Evolutionary conservation across 2,329 filamentous ascomycete genomes (phyloP).

Genomic region (Epichloe elymi): DNA sequence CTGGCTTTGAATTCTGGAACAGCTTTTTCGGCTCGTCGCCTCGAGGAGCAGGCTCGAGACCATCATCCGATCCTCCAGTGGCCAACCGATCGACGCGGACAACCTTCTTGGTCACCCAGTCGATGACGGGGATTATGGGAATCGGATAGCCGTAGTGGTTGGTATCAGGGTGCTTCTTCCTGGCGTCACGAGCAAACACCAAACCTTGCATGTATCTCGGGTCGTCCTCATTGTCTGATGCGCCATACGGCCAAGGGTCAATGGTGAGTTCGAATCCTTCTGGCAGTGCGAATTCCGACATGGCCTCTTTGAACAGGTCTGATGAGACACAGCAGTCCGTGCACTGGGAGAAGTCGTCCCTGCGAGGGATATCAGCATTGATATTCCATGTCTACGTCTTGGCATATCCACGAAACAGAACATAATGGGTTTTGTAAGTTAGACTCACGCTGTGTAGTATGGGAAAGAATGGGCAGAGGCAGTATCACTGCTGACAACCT

Average conservation of each 20-base stretch:
- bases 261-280: slow-evolving; percentile 29
- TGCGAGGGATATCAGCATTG: slow-evolving; percentile 6
- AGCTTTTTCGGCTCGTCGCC: slow-evolving; percentile 29
- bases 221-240: slow-evolving; percentile 25
- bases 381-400: neutral
- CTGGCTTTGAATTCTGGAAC: slow-evolving; percentile 26
- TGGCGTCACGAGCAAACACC: slow-evolving; percentile 31
- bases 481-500: slow-evolving; percentile 15
- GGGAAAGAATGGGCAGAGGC: slow-evolving; percentile 21
- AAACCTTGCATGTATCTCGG: slow-evolving; percentile 36
- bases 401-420: neutral
- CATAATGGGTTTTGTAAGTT: neutral
- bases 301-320: slow-evolving; percentile 31
- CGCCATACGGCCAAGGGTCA: slow-evolving; percentile 56
- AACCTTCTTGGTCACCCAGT: slow-evolving; percentile 39
- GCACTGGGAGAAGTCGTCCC: slow-evolving; percentile 27
- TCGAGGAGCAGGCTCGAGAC: slow-evolving; percentile 22
- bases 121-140: slow-evolving; percentile 46
- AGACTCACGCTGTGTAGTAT: slow-evolving; percentile 14
- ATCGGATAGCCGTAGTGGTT: slow-evolving; percentile 52
- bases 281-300: slow-evolving; percentile 33
- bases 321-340: slow-evolving; percentile 28
- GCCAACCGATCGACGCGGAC: slow-evolving; percentile 45
- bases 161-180: slow-evolving; percentile 35
- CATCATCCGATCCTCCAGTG: slow-evolving; percentile 32